Percentiles rank a stretch among this genome's conserved stretches.
Conservation (phyloP, 1,284 basidiomycete species). For the Ganoderma meredithae region DNA sequence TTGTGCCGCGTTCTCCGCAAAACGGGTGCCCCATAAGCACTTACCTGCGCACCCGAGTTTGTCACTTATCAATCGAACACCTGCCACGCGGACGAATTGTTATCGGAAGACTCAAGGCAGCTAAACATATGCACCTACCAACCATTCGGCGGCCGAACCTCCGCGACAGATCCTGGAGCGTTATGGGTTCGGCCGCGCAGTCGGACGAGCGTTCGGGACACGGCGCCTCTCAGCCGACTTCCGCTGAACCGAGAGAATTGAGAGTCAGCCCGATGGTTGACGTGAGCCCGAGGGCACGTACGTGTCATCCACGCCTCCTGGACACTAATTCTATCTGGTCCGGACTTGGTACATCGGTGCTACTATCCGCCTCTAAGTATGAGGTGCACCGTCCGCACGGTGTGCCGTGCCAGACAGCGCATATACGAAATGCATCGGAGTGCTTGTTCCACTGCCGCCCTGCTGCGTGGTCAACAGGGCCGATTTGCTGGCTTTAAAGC, state of each 20-base stretch:
- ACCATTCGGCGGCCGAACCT: background rate
- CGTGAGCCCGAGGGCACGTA: background rate
- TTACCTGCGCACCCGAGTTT: background rate
- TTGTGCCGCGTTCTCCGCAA: background rate
- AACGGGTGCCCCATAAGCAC: background rate
- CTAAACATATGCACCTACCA: background rate
- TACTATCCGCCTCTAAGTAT: background rate
- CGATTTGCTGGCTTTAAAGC: too few species aligned
- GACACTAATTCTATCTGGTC: too few species aligned
- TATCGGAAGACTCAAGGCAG: background rate
- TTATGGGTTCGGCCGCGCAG: background rate
- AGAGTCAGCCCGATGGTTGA: background rate
- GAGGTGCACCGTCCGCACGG: background rate
- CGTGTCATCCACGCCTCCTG: background rate
- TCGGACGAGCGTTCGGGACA: background rate
- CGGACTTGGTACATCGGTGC: background rate
- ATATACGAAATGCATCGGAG: too few species aligned
- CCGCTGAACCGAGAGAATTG: background rate
- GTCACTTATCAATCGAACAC: background rate
- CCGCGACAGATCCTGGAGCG: too few species aligned
- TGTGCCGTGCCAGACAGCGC: background rate
- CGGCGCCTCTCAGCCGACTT: background rate
- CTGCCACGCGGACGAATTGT: background rate
- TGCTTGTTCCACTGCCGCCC: too few species aligned
- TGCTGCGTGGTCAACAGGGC: too few species aligned